Evolutionary conservation across 495 filamentous ascomycete species (phyloP), one percentile per base, ranked within the genome.

Genomic region (Hypoxylon fuscum): DNA sequence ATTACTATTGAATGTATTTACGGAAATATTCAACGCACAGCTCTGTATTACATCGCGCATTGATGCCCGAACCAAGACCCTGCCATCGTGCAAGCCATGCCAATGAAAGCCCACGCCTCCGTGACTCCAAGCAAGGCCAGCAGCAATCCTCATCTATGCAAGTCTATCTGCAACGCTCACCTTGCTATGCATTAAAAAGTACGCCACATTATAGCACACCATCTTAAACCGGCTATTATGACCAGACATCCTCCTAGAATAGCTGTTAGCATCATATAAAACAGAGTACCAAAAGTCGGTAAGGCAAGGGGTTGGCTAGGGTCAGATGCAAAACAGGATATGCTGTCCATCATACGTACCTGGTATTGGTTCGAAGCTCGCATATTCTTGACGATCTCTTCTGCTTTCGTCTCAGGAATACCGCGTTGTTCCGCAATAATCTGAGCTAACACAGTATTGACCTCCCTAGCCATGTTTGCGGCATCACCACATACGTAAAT

Each of bases 401-500:
- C 95, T 17, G 85, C 95, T 79, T 95, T 94, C 48, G 88, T 78
- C 63, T 93, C 87, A 7, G 90, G 81, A 50, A 97, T 80, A 34
- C 88, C 89, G 29, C 95, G 84, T 77, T 96, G 83, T 65, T 90
- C 83, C 22, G 92, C 81, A 66, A 98, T 86, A 68, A 98, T 96
- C 73, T 93, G 87, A 27, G 80, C 88, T 17, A 99, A 82, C 5
- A 91, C 83, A 31, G 87, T 79, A 77, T 93, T 98, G 76, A 99
- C 95, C 71, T 98, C 95, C 40, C 96, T 86, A 34, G 95, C 95
- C 95, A 99, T 99, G 79, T 97, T 94, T 44, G 96, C 91, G 5
- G 95, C 95, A 68, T 99, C 95, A 77, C 95, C 95, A 70, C 95
- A 99, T 29, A 99, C 95, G 72, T 99, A 99, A 79, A 99, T 92